Evolutionary conservation across 192 early-diverging fungal genomes (phyloP).

Genomic region (Mortierella alpina): DNA sequence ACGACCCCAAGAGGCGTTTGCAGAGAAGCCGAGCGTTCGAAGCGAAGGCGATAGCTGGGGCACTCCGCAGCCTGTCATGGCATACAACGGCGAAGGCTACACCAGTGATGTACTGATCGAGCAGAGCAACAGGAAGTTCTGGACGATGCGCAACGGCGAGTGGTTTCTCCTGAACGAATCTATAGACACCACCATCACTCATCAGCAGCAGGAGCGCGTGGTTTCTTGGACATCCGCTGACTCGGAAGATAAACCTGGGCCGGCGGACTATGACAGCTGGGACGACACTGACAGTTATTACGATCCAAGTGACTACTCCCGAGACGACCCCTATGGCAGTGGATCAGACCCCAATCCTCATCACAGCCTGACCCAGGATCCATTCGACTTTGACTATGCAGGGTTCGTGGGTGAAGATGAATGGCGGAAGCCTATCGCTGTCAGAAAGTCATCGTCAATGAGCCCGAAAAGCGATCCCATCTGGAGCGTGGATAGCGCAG

Average conservation of each 20-base stretch:
- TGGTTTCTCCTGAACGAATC: constrained; percentile 33
- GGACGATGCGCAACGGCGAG: constrained; percentile 6
- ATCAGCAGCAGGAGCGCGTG: background rate
- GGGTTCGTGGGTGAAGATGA: constrained; percentile 24
- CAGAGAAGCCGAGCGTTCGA: background rate
- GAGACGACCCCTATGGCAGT: background rate
- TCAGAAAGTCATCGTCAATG: background rate
- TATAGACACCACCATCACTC: constrained; percentile 4
- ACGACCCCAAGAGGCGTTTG: background rate
- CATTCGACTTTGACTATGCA: constrained; percentile 8
- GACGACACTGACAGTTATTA: background rate
- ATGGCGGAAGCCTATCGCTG: constrained; percentile 8
- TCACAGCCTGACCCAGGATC: background rate
- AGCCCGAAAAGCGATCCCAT: background rate
- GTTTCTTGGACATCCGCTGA: too few species aligned
- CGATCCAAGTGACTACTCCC: background rate
- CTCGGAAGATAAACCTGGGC: too few species aligned
- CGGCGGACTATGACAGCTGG: too few species aligned
- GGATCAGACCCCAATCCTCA: background rate
- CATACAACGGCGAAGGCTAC: constrained; percentile 26
- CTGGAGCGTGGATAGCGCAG: background rate
- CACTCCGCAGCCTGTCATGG: constrained; percentile 6
- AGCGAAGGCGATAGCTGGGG: constrained; percentile 35
- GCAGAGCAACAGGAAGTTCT: constrained; percentile 31
- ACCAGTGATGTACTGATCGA: constrained; percentile 31